A percentile compares a stretch with the other conserved stretches of the same genome.
Evolutionary conservation across 345 rosid species (phyloP).

Genomic region (Barbarea vulgaris): DNA sequence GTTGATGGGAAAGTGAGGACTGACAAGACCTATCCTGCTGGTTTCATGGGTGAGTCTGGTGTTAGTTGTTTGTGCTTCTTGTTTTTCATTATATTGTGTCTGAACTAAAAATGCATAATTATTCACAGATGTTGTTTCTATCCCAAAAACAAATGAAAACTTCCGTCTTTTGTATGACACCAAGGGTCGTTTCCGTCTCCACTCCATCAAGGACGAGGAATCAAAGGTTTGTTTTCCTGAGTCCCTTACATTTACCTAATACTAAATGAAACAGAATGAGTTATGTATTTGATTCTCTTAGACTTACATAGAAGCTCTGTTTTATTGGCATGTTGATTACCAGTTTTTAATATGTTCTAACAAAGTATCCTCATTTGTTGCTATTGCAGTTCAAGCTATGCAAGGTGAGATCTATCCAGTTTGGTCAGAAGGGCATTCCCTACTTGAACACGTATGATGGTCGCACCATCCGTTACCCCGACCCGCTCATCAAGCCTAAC

Average conservation of each 20-base stretch:
- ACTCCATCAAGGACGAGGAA: constrained; percentile 35
- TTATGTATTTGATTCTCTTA: background rate
- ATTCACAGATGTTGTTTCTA: constrained; percentile 62
- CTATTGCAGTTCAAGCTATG: constrained; percentile 81
- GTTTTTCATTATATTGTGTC: background rate
- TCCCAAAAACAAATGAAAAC: constrained; percentile 78
- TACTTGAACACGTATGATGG: constrained; percentile 60
- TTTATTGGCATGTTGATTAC: background rate
- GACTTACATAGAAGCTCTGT: background rate
- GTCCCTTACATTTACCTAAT: constrained; percentile 34
- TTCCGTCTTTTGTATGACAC: constrained; percentile 75
- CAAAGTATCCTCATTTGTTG: constrained; percentile 44
- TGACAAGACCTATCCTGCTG: constrained; percentile 53
- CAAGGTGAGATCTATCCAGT: constrained; percentile 66
- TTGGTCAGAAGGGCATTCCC: constrained; percentile 75
- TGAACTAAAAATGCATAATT: background rate
- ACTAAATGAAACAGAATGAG: background rate
- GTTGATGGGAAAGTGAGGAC: constrained; percentile 61
- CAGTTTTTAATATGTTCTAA: background rate
- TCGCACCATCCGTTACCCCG: constrained; percentile 36
- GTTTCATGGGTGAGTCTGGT: constrained; percentile 44
- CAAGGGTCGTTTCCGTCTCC: constrained; percentile 34
- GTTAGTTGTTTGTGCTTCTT: background rate
- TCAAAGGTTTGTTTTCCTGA: constrained; percentile 67
- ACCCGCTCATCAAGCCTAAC: constrained; percentile 67